Percentiles rank a stretch among this genome's conserved stretches.
phyloP scores from a whole-genome alignment of 805 yeast genomes.

The Jamesozyma spencerorum region DNA sequence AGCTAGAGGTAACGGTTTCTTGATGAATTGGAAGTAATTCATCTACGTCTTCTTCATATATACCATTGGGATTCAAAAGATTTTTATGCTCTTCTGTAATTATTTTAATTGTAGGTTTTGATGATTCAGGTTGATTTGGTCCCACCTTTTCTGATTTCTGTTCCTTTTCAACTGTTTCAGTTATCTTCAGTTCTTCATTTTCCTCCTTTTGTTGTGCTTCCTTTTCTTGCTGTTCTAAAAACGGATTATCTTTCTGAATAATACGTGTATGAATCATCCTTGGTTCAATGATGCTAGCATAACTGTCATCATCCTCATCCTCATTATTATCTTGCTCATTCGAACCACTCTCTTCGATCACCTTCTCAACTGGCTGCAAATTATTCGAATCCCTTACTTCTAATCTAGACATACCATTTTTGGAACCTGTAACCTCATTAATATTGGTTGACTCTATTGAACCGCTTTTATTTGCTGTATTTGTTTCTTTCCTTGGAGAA shows the following conservation, averaged over 20 bases:
- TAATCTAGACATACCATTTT: too few species aligned
- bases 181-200: not conserved
- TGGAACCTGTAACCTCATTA: too few species aligned
- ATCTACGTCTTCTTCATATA: slow-evolving; percentile 5
- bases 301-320: not conserved
- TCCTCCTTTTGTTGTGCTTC: not conserved
- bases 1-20: not conserved
- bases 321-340: not conserved
- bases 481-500: too few species aligned
- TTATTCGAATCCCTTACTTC: too few species aligned
- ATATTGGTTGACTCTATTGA: too few species aligned
- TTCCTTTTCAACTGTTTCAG: not conserved
- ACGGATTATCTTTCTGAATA: slow-evolving; percentile 25
- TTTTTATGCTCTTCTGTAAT: slow-evolving; percentile 5
- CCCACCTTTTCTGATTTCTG: too few species aligned
- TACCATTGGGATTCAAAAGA: slow-evolving; percentile 12
- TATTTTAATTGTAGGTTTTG: not conserved
- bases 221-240: slow-evolving; percentile 10
- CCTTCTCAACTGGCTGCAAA: too few species aligned
- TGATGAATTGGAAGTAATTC: not conserved
- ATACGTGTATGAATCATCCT: slow-evolving; percentile 22
- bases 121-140: not conserved
- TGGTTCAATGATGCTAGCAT: slow-evolving; percentile 2
- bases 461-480: too few species aligned
- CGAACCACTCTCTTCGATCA: too few species aligned